phyloP scores from a whole-genome alignment of 2,329 filamentous ascomycete genomes.

The Colletotrichum filicis region DNA sequence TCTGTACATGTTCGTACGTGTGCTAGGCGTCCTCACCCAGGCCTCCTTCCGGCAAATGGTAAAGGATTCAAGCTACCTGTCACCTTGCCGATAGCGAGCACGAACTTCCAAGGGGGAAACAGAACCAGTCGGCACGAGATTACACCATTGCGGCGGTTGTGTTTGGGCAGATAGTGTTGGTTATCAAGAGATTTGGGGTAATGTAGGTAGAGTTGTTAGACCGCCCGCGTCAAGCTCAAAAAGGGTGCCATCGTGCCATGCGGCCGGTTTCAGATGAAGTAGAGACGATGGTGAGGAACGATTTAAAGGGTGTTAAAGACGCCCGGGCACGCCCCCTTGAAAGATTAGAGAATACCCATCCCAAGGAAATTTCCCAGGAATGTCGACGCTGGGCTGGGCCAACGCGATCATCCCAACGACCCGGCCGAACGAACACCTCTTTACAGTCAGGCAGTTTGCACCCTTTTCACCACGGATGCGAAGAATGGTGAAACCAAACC shows the following conservation, averaged over 20 bases:
- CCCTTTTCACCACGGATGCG: not conserved
- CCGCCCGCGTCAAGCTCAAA: not conserved
- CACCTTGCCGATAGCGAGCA: constrained; percentile 6
- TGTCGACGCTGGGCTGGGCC: constrained; percentile 10
- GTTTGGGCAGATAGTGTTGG: not conserved
- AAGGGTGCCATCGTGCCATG: constrained; percentile 17
- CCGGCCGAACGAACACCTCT: not conserved
- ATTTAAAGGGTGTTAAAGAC: not conserved
- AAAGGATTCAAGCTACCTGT: not conserved
- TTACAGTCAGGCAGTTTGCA: not conserved
- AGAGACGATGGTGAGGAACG: not conserved
- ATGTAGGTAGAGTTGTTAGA: not conserved
- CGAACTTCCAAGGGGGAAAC: not conserved
- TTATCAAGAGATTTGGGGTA: not conserved
- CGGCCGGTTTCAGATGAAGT: constrained; percentile 1
- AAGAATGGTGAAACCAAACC: constrained; percentile 16
- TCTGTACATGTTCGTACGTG: not conserved
- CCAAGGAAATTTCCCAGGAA: constrained; percentile 22
- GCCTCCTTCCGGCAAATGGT: no score
- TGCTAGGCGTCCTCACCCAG: not conserved
- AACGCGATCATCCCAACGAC: constrained; percentile 23
- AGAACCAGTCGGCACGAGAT: not conserved
- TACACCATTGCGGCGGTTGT: not conserved
- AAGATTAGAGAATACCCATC: not conserved
- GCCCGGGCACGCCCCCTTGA: not conserved